Conservation (phyloP, 495 filamentous ascomycete genomes). For the Echria macrotheca region DNA sequence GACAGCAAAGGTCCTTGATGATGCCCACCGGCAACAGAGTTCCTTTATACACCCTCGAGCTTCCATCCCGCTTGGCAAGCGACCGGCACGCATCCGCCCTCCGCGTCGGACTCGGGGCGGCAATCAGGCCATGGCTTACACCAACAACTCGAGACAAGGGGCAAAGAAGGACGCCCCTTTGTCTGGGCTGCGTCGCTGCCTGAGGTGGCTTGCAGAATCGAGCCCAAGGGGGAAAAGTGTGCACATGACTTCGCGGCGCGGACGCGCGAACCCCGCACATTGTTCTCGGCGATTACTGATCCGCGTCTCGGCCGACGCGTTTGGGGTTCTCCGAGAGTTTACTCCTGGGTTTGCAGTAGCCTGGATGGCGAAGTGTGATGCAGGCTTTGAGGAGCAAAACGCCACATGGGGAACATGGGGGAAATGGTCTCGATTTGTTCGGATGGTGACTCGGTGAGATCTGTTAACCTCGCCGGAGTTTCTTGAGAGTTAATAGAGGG, state of each 20-base stretch:
- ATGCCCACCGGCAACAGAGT: no score
- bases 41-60: not conserved
- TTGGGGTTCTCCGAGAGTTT: no score
- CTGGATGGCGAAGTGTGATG: no score
- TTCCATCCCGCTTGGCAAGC: not conserved
- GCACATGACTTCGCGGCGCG: not conserved
- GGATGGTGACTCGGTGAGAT: no score
- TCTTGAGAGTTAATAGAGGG: no score
- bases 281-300: not conserved
- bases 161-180: not conserved
- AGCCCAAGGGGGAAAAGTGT: not conserved
- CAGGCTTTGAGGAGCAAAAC: no score
- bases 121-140: not conserved
- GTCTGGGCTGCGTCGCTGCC: not conserved
- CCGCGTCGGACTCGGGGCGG: not conserved
- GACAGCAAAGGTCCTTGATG: no score
- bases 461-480: no score
- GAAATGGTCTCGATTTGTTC: no score
- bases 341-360: no score
- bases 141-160: not conserved
- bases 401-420: no score
- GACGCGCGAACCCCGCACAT: constrained; percentile 1
- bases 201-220: not conserved
- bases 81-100: not conserved
- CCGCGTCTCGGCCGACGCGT: not conserved